Evolutionary conservation across 1,284 basidiomycete genomes (phyloP).

Genomic region (Puccinia triticina): DNA sequence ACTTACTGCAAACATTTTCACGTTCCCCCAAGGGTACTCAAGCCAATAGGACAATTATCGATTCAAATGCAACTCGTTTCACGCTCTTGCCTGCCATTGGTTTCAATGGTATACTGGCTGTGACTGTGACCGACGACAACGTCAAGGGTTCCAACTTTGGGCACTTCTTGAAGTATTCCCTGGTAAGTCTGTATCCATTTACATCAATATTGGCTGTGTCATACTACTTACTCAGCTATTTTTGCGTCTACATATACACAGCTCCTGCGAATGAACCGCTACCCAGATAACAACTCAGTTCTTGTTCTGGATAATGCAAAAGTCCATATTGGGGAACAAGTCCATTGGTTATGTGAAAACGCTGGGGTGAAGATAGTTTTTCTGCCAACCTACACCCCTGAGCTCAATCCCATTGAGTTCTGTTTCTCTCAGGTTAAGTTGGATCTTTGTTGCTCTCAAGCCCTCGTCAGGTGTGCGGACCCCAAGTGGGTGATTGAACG

Average conservation of each 20-base stretch:
- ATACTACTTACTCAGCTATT: too few relatives aligned
- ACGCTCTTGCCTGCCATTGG: background rate
- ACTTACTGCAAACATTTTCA: background rate
- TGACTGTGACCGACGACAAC: background rate
- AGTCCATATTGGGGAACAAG: background rate
- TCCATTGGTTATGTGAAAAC: background rate
- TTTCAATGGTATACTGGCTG: background rate
- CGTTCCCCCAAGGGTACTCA: background rate
- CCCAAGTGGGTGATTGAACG: background rate
- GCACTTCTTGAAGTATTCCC: background rate
- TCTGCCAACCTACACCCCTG: background rate
- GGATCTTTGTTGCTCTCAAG: background rate
- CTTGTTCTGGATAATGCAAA: background rate
- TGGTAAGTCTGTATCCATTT: too few relatives aligned
- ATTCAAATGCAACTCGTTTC: background rate
- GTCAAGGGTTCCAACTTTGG: background rate
- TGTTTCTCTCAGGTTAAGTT: conserved; percentile 1
- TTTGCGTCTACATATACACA: too few relatives aligned
- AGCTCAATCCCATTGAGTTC: conserved; percentile 1
- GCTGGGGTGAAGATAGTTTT: background rate
- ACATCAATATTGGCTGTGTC: background rate
- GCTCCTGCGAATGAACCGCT: background rate
- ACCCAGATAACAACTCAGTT: background rate
- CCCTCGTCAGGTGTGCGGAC: background rate
- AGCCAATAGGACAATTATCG: background rate